phyloP scores from a whole-genome alignment of 305 asterid species.

The Ajuga reptans region DNA sequence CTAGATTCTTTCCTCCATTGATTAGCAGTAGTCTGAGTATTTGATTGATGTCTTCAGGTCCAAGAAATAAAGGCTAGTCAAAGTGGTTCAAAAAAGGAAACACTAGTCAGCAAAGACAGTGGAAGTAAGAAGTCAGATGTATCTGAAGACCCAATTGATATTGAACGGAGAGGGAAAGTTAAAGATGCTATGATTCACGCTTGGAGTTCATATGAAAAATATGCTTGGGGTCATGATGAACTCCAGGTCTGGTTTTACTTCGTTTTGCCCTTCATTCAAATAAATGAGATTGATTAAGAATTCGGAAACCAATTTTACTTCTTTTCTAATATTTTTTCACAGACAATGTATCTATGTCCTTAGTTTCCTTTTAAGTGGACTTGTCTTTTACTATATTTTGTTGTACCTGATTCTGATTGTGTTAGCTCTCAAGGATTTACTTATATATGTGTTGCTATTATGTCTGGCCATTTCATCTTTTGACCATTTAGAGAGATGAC shows the following conservation, averaged over 20 bases:
- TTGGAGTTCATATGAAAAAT: slow-evolving; percentile 90
- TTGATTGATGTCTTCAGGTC: slow-evolving; percentile 43
- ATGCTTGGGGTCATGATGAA: slow-evolving; percentile 99
- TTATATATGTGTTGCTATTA: slow-evolving; percentile 7
- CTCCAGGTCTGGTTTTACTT: slow-evolving; percentile 57
- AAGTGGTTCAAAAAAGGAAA: slow-evolving; percentile 27
- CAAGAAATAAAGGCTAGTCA: slow-evolving; percentile 47
- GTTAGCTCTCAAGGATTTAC: slow-evolving; percentile 10
- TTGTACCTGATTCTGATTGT: slow-evolving; percentile 1
- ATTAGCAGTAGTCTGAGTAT: slow-evolving; percentile 6
- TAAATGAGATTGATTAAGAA: neutral
- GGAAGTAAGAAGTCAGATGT: slow-evolving; percentile 28
- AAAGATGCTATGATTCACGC: slow-evolving; percentile 96
- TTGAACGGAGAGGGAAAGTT: slow-evolving; percentile 66
- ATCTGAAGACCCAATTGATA: slow-evolving; percentile 50
- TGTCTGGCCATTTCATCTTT: slow-evolving; percentile 5
- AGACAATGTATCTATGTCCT: neutral
- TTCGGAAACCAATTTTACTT: neutral
- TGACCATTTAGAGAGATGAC: neutral
- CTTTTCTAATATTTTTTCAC: neutral
- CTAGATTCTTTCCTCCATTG: neutral
- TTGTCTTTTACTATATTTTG: neutral
- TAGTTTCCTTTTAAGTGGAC: neutral
- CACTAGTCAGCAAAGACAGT: slow-evolving; percentile 18
- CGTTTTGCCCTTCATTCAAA: neutral